These are phyloP conservation scores for Cercospora nicotianae DNA, from an alignment of 2,329 filamentous ascomycete species.

Conservation along the genomic window DNA sequence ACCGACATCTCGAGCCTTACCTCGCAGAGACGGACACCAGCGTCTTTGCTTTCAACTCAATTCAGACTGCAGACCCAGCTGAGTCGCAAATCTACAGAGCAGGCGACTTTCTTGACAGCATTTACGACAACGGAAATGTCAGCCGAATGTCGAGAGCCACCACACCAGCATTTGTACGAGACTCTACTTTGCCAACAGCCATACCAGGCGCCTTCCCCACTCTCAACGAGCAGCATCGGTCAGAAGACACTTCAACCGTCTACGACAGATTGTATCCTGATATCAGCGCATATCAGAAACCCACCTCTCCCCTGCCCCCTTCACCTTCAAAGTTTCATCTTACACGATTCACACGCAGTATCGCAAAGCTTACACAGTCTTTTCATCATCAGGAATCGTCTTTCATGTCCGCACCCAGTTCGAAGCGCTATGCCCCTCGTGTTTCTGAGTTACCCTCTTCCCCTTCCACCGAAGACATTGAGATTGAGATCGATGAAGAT, in stretches of 20 bases:
- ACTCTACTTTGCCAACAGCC: constrained; percentile 25
- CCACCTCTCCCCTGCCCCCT: constrained; percentile 21
- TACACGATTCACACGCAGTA: constrained; percentile 27
- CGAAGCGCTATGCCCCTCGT: constrained; percentile 62
- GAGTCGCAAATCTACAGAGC: constrained; percentile 77
- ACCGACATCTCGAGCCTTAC: constrained; percentile 72
- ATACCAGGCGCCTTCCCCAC: constrained; percentile 35
- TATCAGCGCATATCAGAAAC: constrained; percentile 30
- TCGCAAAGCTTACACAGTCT: constrained; percentile 34
- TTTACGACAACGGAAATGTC: constrained; percentile 67
- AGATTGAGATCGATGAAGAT: constrained; percentile 64
- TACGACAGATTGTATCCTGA: constrained; percentile 38
- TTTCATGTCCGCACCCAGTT: constrained; percentile 44
- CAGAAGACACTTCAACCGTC: constrained; percentile 29
- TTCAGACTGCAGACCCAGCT: constrained; percentile 74
- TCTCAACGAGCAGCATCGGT: constrained; percentile 21
- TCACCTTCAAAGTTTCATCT: constrained; percentile 27
- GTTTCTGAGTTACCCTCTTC: constrained; percentile 69
- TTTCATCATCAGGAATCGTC: constrained; percentile 37
- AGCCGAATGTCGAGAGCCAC: constrained; percentile 45
- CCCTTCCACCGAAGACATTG: constrained; percentile 72
- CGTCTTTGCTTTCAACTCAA: constrained; percentile 67
- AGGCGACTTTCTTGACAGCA: constrained; percentile 72
- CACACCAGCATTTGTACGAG: constrained; percentile 50
- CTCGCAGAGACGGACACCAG: constrained; percentile 62